Evolutionary conservation across 108 stramenopile species (phyloP), one percentile per base, ranked within the genome.

Genomic region (Fistulifera solaris): DNA sequence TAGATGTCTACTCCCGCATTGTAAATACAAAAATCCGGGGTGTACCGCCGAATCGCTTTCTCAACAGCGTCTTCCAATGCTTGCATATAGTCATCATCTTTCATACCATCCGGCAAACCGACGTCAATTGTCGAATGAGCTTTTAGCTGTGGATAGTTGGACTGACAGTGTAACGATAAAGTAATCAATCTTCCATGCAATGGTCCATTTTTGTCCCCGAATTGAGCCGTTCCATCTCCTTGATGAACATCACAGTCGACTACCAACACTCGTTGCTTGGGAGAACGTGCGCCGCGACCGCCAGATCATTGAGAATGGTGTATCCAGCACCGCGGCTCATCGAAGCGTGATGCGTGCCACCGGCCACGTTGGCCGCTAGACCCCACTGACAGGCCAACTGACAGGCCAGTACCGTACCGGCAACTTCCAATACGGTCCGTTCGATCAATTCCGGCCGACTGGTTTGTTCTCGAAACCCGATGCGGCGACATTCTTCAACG

Each of bases 211-310:
- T 38, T 42, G n/a, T 40, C 60, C 1, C 56, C 49, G 54, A 78
- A 72, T 52, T 59, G 31, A 40, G 72, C 74, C 12, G 77, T 78
- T 1, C 81, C 81, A 60, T 83, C 77, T 0, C 76, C 90, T 51
- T 92, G 90, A 71, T 92, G 90, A 2, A 87, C 90, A 62, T 92
- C 90, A 31, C 81, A 80, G 65, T 92, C 90, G 31, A 92, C 73
- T 24, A 87, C 79, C 40, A 88, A 50, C 12, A 92, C 82, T n/a
- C 77, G 63, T 39, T 78, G 47, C 18, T 65, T 62, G 73, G 70
- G 59, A 90, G 54, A 49, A 78, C 52, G 31, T 71, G 66, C 24
- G 79, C 58, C 13, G 83, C 66, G 5, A 85, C 68, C 10, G 81
- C 83, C 39, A 92, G 52, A 65, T 92, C 89, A 60, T 87, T 87